Evolutionary conservation across 495 filamentous ascomycete species (phyloP), one percentile per base, ranked within the genome.

Genomic region (Lepraria neglecta): DNA sequence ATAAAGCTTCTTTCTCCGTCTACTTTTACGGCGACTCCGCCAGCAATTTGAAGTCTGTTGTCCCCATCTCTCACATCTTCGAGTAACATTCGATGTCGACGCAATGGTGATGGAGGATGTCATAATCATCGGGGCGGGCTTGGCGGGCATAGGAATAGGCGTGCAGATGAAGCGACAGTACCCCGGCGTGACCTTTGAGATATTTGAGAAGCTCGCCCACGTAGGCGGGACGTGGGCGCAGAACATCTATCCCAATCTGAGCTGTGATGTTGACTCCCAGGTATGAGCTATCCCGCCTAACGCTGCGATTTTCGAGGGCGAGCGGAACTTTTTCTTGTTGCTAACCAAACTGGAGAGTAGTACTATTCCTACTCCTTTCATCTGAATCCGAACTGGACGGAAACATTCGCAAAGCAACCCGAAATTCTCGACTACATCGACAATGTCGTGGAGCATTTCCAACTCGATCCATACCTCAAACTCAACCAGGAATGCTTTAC

Each of bases 61-160:
- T 46, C 43, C 43, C 43, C 43, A 46, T 46, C 43, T 46, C 43
- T 46, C 43, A 46, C 43, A 46, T 46, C 43, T 46, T 46, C 43
- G 14, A 46, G 43, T 12, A 46, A 46, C 43, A 11, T 21, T 46
- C 43, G 43, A 46, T 21, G 43, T 46, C 43, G 43, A 46, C 43
- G n/a, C 14, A 45, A 45, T 45, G 43, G 43, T 4, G 6, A 46
- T 46, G 14, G 43, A 46, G 43, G 43, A 46, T 46, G 43, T 46
- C 43, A 46, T 46, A 46, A 46, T 46, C 43, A 46, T 46, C 43
- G 43, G 43, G 43, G 43, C 43, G 43, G 43, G 43, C 43, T 46
- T 46, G 43, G 43, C 43, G 43, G 43, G 43, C 43, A 46, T 46
- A 46, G 43, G 43, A 46, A 46, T 46, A 4, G 43, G 43, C 43